phyloP scores from a whole-genome alignment of 495 filamentous ascomycete species.

The Penicillium alfredii region DNA sequence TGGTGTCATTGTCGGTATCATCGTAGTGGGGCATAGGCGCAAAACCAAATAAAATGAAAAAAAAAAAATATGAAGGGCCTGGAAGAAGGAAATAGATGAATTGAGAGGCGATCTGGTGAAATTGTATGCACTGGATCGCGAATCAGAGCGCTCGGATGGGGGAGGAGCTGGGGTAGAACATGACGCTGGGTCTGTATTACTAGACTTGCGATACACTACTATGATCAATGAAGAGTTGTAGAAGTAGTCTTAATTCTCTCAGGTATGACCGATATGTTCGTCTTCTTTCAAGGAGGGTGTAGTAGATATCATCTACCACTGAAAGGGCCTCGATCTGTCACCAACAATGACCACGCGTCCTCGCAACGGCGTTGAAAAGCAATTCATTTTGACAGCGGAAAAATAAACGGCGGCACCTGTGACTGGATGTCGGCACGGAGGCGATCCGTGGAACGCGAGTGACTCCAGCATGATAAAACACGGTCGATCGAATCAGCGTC shows the following conservation, averaged over 20 bases:
- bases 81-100: no score
- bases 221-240: no score
- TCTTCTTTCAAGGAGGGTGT: no score
- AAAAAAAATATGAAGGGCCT: no score
- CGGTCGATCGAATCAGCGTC: conserved; percentile 9
- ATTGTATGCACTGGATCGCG: conserved; percentile 2
- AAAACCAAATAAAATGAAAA: no score
- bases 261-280: no score
- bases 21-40: conserved; percentile 16
- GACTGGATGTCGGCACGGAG: conserved; percentile 8
- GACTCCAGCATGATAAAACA: conserved; percentile 11
- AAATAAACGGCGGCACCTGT: conserved; percentile 1
- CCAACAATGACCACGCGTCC: no score
- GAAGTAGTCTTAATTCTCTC: no score
- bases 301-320: no score
- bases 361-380: no score
- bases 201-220: conserved; percentile 1
- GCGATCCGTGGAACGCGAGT: conserved; percentile 18
- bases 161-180: conserved; percentile 4
- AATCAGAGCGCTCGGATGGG: conserved; percentile 9
- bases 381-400: conserved; percentile 2
- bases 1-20: conserved; percentile 12
- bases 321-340: no score
- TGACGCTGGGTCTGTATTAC: conserved; percentile 9
- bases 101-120: conserved; percentile 10